Evolutionary conservation across 208 protist species (phyloP), one percentile per base, ranked within the genome.

Genomic region (Leishmania amazonensis): DNA sequence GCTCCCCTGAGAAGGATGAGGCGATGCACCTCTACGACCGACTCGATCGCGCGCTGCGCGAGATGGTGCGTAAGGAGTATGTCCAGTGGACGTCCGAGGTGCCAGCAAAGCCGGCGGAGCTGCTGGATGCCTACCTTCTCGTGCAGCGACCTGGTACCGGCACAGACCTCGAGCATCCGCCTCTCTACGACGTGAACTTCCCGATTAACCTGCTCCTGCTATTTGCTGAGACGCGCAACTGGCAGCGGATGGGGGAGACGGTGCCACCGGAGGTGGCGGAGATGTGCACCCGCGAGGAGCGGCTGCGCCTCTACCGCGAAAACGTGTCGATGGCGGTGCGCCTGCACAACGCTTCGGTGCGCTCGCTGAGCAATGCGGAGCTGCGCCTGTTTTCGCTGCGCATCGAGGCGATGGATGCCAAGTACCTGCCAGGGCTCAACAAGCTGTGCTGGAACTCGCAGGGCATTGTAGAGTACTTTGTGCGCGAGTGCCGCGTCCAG

Each of bases 161-260:
- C 53, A 91, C 87, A 31, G 78, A 86, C 45, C 51, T 88, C 15
- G 87, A 94, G 78, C 86, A 89, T 68, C 89, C 92, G 21, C 75
- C 89, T 31, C 79, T 97, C 17, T 97, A 98, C 78, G 91, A 97
- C 78, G 90, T 96, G 49, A 99, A 99, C 92, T 99, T 99, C 88
- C 90, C 98, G 62, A 91, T 86, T 75, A 89, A 91, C 79, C 92
- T 99, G 54, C 86, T 99, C 57, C 79, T 97, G 60, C 88, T 99
- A 35, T 99, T 99, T 83, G 92, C 97, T 35, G 98, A 99, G 92
- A 95, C 97, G 58, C 90, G 93, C n/a, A 98, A 95, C 88, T 99
- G 98, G 98, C 86, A 96, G 82, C 80, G 90, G 53, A 89, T 99
- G 45, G 93, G 95, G 54, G 96, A 98, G 86, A 76, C 91, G 17